phyloP scores from a whole-genome alignment of 768 basidiomycete genomes.

The Chalciporus pseudorubinellus region DNA sequence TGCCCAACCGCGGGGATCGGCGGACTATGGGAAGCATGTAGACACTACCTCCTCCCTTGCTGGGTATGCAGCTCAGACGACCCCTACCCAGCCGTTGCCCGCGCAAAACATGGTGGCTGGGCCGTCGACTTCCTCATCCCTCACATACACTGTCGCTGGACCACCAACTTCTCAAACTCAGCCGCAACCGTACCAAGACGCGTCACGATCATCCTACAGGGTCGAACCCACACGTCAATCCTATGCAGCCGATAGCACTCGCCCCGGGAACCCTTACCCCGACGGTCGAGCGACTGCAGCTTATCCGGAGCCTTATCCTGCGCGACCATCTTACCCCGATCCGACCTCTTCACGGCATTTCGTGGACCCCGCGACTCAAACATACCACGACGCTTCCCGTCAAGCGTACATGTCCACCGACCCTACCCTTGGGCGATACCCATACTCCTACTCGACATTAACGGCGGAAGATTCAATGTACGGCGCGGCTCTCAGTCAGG shows the following conservation, averaged over 20 bases:
- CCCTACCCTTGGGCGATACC: constrained; percentile 20
- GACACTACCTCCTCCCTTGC: constrained; percentile 26
- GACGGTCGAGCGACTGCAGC: constrained; percentile 20
- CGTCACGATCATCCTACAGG: constrained; percentile 19
- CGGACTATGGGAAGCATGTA: constrained; percentile 26
- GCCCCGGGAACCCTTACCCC: constrained; percentile 30
- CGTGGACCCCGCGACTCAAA: constrained; percentile 18
- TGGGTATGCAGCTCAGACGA: constrained; percentile 22
- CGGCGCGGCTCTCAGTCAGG: constrained; percentile 74
- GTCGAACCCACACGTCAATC: constrained; percentile 22
- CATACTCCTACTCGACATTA: constrained; percentile 40
- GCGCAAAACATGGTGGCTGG: constrained; percentile 17
- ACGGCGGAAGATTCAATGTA: constrained; percentile 67
- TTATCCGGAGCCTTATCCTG: constrained; percentile 26
- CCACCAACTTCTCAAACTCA: constrained; percentile 24
- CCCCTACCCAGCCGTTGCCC: constrained; percentile 25
- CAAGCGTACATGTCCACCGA: constrained; percentile 27
- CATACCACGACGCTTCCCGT: constrained; percentile 28
- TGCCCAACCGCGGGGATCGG: constrained; percentile 25
- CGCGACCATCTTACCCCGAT: constrained; percentile 27
- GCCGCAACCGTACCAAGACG: constrained; percentile 25
- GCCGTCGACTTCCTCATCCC: constrained; percentile 23
- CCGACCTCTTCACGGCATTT: constrained; percentile 24
- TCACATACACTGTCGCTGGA: constrained; percentile 20
- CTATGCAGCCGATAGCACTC: constrained; percentile 19